Evolutionary conservation across 1,284 basidiomycete species (phyloP).

Genomic region (Heterobasidion irregulare): DNA sequence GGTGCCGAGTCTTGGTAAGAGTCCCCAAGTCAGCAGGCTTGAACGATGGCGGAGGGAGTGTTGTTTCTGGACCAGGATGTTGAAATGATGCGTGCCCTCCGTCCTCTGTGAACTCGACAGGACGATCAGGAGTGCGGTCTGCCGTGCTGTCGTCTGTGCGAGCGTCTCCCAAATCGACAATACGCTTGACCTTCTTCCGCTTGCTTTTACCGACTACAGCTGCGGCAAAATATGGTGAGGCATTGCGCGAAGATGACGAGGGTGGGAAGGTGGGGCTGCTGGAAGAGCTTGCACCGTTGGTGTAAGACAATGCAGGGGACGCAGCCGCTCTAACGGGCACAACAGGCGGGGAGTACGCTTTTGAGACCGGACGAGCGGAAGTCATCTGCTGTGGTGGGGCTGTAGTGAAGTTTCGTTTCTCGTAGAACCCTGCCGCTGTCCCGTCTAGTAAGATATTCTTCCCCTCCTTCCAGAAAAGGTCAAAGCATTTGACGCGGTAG

Average conservation of each 20-base stretch:
- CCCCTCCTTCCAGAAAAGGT: constrained; percentile 77
- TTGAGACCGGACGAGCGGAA: constrained; percentile 37
- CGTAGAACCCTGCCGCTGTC: constrained; percentile 64
- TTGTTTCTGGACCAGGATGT: not conserved
- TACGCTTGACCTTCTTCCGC: constrained; percentile 56
- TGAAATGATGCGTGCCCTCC: not conserved
- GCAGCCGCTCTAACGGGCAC: constrained; percentile 38
- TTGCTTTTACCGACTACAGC: constrained; percentile 33
- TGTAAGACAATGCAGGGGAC: constrained; percentile 9
- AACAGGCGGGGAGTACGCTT: constrained; percentile 48
- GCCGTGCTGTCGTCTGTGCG: constrained; percentile 21
- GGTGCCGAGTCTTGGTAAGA: constrained; percentile 2
- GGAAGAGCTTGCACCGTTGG: constrained; percentile 15
- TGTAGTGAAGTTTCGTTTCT: constrained; percentile 53
- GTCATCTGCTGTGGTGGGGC: constrained; percentile 42
- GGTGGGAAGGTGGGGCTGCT: constrained; percentile 28
- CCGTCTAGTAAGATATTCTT: constrained; percentile 73
- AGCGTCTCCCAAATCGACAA: constrained; percentile 55
- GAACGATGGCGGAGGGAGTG: not conserved
- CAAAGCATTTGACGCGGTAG: constrained; percentile 74
- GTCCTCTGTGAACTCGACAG: not conserved
- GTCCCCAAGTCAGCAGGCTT: not conserved
- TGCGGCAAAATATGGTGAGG: constrained; percentile 31
- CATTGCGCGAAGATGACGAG: constrained; percentile 32
- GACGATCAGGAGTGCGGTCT: not conserved